Conservation (phyloP, 306 rosid species). For the Prosopis cineraria region DNA sequence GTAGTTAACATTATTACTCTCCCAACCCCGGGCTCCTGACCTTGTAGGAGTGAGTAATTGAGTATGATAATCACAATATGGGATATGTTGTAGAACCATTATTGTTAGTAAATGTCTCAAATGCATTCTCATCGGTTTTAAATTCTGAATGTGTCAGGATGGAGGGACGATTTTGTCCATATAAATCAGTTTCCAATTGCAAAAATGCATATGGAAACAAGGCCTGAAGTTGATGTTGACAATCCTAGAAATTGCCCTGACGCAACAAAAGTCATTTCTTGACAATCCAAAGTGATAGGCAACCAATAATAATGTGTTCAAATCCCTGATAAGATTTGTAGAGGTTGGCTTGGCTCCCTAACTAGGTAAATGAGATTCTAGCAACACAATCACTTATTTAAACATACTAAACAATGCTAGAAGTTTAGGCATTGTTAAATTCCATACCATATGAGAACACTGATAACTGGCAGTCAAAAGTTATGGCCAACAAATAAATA, state of each 20-base stretch:
- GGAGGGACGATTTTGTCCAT: neutral
- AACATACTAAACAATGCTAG: neutral
- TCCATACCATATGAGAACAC: neutral
- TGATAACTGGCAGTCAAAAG: neutral
- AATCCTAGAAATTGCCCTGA: neutral
- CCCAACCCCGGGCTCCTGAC: too few species aligned
- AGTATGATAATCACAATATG: too few species aligned
- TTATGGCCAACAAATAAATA: neutral
- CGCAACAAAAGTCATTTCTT: neutral
- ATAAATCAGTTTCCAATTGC: neutral
- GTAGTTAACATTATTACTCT: too few species aligned
- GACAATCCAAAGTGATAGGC: neutral
- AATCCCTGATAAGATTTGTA: neutral
- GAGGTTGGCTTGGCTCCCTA: neutral
- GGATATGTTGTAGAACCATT: neutral
- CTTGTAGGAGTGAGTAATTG: too few species aligned
- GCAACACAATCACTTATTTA: neutral
- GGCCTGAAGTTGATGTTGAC: neutral
- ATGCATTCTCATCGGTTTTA: neutral
- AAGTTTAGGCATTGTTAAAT: neutral
- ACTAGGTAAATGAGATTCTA: neutral
- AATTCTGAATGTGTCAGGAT: neutral
- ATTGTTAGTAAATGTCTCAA: neutral
- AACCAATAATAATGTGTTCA: neutral
- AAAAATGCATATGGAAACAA: neutral